Evolutionary conservation across 208 protist species (phyloP).

Genomic region (Wallacemonas sp.): DNA sequence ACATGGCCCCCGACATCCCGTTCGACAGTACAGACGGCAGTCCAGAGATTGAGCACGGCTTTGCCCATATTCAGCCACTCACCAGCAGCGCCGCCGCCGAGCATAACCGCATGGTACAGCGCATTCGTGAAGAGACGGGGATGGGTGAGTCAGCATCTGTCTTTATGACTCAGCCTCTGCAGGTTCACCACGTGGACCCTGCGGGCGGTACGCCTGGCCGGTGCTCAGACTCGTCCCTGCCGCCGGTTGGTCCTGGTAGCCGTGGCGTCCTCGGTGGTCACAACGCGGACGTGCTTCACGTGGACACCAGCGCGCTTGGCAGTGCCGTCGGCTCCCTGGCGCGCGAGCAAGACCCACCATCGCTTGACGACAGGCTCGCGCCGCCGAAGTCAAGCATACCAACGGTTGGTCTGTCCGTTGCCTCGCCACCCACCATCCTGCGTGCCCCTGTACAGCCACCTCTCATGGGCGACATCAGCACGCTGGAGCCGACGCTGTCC

Average conservation of each 20-base stretch:
- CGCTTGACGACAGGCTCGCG: background rate
- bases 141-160: no score
- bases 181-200: background rate
- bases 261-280: no score
- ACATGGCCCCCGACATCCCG: background rate
- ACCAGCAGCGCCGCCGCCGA: background rate
- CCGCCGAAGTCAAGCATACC: background rate
- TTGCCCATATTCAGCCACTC: background rate
- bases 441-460: background rate
- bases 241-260: no score
- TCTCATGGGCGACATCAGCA: background rate
- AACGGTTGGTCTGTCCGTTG: background rate
- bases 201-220: background rate
- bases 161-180: background rate
- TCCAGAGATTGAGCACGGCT: background rate
- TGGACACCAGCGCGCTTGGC: no score
- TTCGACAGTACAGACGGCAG: background rate
- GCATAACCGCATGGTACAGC: background rate
- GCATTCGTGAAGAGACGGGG: background rate
- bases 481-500: background rate
- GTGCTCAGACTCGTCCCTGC: background rate
- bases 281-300: no score
- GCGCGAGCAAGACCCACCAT: background rate
- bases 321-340: background rate
- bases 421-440: conserved; percentile 5